Evolutionary conservation across 2,329 filamentous ascomycete species (phyloP).

Genomic region (Sclerotinia borealis): DNA sequence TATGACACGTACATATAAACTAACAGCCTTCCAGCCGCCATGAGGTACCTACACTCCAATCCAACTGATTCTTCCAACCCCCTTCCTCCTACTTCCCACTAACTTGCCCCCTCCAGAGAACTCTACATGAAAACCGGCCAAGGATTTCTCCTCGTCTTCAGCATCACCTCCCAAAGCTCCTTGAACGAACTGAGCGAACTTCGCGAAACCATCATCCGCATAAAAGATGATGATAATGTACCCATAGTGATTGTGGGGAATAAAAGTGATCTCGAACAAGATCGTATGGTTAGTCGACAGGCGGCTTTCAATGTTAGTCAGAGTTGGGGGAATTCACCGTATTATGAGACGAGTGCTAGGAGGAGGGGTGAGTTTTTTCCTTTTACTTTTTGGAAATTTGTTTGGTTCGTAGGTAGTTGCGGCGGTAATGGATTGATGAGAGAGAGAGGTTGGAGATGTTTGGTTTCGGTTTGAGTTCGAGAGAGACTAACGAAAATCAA

Average conservation of each 20-base stretch:
- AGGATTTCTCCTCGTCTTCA: slow-evolving; percentile 70
- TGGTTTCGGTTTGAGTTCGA: too few species aligned
- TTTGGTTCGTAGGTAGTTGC: neutral
- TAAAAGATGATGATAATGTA: slow-evolving; percentile 64
- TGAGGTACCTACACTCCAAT: slow-evolving; percentile 41
- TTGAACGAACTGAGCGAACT: slow-evolving; percentile 65
- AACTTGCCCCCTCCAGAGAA: slow-evolving; percentile 42
- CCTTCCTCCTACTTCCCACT: neutral
- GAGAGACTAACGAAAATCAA: neutral
- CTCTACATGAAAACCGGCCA: slow-evolving; percentile 72
- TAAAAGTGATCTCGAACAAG: slow-evolving; percentile 68
- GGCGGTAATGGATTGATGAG: neutral
- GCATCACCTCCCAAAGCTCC: slow-evolving; percentile 63
- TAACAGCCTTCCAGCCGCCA: slow-evolving; percentile 40
- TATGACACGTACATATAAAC: slow-evolving; percentile 17
- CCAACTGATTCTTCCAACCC: too few species aligned
- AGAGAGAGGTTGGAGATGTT: neutral
- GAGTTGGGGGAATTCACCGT: slow-evolving; percentile 65
- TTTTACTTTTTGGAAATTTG: neutral
- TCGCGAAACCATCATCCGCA: slow-evolving; percentile 66
- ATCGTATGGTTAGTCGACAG: slow-evolving; percentile 58
- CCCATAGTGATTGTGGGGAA: slow-evolving; percentile 70
- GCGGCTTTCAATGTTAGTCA: slow-evolving; percentile 61
- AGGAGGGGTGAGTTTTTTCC: slow-evolving; percentile 40
- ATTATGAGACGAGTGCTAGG: slow-evolving; percentile 66